These are phyloP conservation scores for Pholiota microspora DNA, from an alignment of 768 basidiomycete species.

Conservation along the genomic window DNA sequence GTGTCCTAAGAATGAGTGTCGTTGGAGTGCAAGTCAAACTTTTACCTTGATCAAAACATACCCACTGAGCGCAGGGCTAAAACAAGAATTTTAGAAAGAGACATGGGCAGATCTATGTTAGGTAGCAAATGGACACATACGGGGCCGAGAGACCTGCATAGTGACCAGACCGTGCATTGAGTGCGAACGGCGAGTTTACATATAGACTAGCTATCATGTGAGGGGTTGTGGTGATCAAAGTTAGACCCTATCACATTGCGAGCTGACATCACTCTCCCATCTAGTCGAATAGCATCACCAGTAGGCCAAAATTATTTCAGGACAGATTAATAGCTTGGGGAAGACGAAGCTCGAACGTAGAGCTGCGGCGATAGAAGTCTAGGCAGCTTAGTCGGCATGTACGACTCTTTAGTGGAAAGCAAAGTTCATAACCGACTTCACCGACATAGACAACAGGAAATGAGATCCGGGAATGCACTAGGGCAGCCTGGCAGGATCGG, in stretches of 20 bases:
- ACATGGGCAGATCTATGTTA: not conserved
- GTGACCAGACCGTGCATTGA: not conserved
- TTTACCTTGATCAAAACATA: not conserved
- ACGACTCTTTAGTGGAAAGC: not conserved
- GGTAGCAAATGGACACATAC: not conserved
- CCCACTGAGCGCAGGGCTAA: not conserved
- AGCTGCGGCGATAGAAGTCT: not conserved
- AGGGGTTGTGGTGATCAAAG: not conserved
- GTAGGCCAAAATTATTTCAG: not conserved
- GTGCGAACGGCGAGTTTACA: not conserved
- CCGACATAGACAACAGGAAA: not conserved
- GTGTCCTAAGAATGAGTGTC: no score
- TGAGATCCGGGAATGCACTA: not conserved
- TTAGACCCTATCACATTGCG: not conserved
- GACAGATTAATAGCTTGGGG: not conserved
- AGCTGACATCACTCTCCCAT: not conserved
- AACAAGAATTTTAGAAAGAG: not conserved
- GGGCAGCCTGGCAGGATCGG: not conserved
- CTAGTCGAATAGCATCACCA: not conserved
- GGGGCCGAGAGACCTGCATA: not conserved
- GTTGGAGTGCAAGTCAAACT: no score
- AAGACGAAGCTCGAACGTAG: not conserved
- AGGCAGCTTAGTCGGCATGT: not conserved
- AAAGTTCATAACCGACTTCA: not conserved
- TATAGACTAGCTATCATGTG: not conserved